Evolutionary conservation across 352 stramenopile genomes (phyloP).

Genomic region (Phytophthora chlamydospora): DNA sequence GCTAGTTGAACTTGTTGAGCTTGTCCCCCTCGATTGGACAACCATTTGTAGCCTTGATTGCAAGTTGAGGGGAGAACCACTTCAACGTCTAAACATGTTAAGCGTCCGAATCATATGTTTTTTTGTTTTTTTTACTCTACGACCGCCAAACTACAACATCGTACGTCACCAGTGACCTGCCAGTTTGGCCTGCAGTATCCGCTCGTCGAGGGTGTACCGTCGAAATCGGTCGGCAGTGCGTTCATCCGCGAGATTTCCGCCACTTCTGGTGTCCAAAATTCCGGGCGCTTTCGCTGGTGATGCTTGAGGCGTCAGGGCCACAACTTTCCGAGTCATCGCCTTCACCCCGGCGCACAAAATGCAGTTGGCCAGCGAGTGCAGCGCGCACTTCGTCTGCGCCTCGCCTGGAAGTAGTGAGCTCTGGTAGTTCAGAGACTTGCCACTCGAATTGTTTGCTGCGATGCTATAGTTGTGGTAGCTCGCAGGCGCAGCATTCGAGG

Average conservation of each 20-base stretch:
- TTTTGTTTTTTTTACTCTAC: too few relatives aligned
- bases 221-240: slow-evolving; percentile 28
- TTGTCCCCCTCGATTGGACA: too few relatives aligned
- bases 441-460: not conserved
- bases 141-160: too few relatives aligned
- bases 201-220: slow-evolving; percentile 40
- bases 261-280: slow-evolving; percentile 4
- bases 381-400: slow-evolving; percentile 44
- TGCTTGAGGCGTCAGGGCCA: slow-evolving; percentile 9
- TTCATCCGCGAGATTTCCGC: slow-evolving; percentile 7
- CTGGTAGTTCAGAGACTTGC: not conserved
- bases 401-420: not conserved
- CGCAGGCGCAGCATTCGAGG: not conserved
- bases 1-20: not conserved
- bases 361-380: slow-evolving; percentile 72
- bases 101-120: too few relatives aligned
- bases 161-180: slow-evolving; percentile 16
- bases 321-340: slow-evolving; percentile 31
- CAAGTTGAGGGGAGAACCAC: too few relatives aligned
- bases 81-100: too few relatives aligned
- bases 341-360: slow-evolving; percentile 62
- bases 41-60: too few relatives aligned
- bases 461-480: slow-evolving; percentile 1
- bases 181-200: slow-evolving; percentile 24
- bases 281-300: slow-evolving; percentile 17